Percentiles rank a stretch among this genome's conserved stretches.
Conservation (phyloP, 2,329 filamentous ascomycete genomes). For the Penicillium olsonii region DNA sequence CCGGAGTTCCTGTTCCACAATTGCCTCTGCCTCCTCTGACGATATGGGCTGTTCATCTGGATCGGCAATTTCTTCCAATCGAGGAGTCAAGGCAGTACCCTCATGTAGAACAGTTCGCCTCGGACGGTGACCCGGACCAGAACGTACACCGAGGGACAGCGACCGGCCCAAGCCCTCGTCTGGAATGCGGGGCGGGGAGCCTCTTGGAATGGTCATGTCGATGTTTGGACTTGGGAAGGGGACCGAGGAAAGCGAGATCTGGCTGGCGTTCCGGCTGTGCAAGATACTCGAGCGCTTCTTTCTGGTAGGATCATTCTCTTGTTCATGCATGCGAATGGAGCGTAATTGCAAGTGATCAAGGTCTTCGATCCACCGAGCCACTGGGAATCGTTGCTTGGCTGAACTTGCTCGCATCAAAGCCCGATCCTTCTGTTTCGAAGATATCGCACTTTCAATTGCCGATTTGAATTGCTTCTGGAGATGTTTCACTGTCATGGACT, state of each 20-base stretch:
- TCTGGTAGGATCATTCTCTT: slow-evolving; percentile 24
- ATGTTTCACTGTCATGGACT: slow-evolving; percentile 64
- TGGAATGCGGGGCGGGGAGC: slow-evolving; percentile 3
- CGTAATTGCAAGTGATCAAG: slow-evolving; percentile 63
- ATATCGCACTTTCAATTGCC: slow-evolving; percentile 63
- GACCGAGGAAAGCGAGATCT: not conserved
- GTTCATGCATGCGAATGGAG: slow-evolving; percentile 58
- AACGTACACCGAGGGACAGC: slow-evolving; percentile 46
- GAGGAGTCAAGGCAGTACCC: slow-evolving; percentile 19
- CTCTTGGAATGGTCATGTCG: slow-evolving; percentile 32
- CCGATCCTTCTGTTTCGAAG: slow-evolving; percentile 57
- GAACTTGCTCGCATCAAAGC: slow-evolving; percentile 66
- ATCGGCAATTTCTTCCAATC: slow-evolving; percentile 28
- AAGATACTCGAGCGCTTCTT: slow-evolving; percentile 34
- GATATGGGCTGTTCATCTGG: slow-evolving; percentile 22
- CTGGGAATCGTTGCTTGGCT: slow-evolving; percentile 66
- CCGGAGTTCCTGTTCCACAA: slow-evolving; percentile 36
- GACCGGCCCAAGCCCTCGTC: slow-evolving; percentile 35
- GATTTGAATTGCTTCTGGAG: slow-evolving; percentile 65
- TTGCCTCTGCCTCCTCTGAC: slow-evolving; percentile 1
- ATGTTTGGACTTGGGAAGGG: slow-evolving; percentile 7
- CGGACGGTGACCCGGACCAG: slow-evolving; percentile 45
- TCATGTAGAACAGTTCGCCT: slow-evolving; percentile 6
- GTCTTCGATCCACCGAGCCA: slow-evolving; percentile 68
- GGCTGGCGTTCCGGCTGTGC: not conserved